Evolutionary conservation across 1,284 basidiomycete genomes (phyloP).

Genomic region (Sporisorium reilianum): DNA sequence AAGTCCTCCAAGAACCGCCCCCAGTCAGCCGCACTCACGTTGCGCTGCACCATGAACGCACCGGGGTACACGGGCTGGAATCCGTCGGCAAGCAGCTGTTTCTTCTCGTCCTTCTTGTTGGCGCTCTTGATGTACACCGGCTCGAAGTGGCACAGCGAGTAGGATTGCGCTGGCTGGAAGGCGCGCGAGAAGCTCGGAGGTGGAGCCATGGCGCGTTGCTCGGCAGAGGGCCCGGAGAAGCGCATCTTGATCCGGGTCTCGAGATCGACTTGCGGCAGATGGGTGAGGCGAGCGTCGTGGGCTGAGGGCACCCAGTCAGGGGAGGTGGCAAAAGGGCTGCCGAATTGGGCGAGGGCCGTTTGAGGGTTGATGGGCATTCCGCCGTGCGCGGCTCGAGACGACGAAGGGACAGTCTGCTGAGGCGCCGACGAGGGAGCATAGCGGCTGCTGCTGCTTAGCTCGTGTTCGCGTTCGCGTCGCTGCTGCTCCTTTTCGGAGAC

Average conservation of each 20-base stretch:
- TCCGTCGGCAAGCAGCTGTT: conserved; percentile 27
- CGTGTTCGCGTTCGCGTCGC: conserved; percentile 10
- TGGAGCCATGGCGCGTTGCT: conserved; percentile 6
- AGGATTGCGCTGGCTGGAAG: background rate
- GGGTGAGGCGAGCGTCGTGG: conserved; percentile 17
- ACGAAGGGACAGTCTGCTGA: background rate
- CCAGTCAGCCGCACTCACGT: conserved; percentile 43
- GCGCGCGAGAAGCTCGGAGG: conserved; percentile 25
- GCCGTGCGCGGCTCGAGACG: background rate
- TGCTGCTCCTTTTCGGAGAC: conserved; percentile 13
- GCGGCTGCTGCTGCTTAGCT: background rate
- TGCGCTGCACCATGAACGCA: conserved; percentile 11
- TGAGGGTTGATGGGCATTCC: conserved; percentile 4
- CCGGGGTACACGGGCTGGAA: conserved; percentile 34
- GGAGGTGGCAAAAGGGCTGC: conserved; percentile 19
- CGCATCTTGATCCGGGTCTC: conserved; percentile 31
- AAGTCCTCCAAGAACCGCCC: conserved; percentile 33
- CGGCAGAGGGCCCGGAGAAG: conserved; percentile 29
- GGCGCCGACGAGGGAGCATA: background rate
- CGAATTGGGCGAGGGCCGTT: conserved; percentile 13
- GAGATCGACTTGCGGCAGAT: conserved; percentile 9
- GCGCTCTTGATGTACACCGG: conserved; percentile 19
- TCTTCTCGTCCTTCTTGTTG: conserved; percentile 9
- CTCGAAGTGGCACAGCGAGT: background rate
- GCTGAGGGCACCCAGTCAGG: conserved; percentile 15